These are phyloP conservation scores for Solanum infundibuliforme DNA, from an alignment of 257 asterid genomes.

Conservation along the genomic window DNA sequence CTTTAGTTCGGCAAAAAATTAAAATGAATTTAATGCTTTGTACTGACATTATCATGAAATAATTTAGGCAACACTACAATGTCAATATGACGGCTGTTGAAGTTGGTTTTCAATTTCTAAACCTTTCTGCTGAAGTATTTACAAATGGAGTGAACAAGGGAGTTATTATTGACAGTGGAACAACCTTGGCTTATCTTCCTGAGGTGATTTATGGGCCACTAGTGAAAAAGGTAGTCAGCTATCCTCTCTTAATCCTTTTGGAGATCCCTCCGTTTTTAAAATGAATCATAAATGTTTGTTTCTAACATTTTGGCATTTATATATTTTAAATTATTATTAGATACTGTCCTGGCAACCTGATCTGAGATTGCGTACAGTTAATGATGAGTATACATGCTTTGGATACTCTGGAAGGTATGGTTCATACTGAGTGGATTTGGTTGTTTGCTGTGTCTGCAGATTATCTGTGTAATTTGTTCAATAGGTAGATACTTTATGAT, in stretches of 20 bases:
- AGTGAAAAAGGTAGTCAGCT: conserved; percentile 41
- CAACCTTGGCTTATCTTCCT: conserved; percentile 95
- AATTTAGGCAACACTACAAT: conserved; percentile 87
- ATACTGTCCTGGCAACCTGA: conserved; percentile 82
- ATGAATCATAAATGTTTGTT: neutral
- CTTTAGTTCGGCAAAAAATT: neutral
- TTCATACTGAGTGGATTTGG: conserved; percentile 4
- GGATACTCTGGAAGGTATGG: conserved; percentile 83
- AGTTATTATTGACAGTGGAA: conserved; percentile 94
- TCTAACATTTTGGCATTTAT: neutral
- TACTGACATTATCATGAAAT: neutral
- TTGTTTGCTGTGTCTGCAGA: neutral
- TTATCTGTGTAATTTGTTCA: neutral
- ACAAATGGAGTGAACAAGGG: conserved; percentile 55
- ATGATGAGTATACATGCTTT: conserved; percentile 86
- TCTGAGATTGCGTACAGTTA: conserved; percentile 58
- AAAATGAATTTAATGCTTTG: neutral
- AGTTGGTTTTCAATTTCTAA: conserved; percentile 59
- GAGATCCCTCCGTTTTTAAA: neutral
- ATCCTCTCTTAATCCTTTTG: neutral
- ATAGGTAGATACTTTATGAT: neutral
- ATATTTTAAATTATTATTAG: conserved; percentile 23
- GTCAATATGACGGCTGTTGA: conserved; percentile 93
- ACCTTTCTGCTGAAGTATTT: conserved; percentile 52
- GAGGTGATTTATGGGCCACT: conserved; percentile 65